Evolutionary conservation across 148 eudicot genomes (phyloP).

Genomic region (Fagopyrum esculentum): DNA sequence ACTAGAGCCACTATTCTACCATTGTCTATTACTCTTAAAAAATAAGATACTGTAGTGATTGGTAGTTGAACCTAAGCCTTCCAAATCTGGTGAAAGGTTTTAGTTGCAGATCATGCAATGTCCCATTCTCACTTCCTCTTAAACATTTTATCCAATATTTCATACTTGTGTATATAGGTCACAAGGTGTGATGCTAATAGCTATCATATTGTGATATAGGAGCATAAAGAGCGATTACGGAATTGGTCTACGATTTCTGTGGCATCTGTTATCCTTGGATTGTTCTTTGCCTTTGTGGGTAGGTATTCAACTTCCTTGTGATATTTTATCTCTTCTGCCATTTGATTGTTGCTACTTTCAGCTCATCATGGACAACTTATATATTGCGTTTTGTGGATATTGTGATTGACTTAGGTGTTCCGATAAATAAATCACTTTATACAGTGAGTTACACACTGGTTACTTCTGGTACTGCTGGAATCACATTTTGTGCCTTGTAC

Average conservation of each 20-base stretch:
- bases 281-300: constrained; percentile 48
- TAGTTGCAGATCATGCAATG: background rate
- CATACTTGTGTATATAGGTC: background rate
- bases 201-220: constrained; percentile 29
- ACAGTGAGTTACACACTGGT: constrained; percentile 67
- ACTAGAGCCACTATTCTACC: background rate
- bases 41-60: background rate
- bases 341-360: background rate
- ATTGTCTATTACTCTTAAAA: background rate
- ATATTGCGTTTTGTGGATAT: background rate
- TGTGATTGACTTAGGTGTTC: constrained; percentile 43
- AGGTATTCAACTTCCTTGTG: constrained; percentile 13
- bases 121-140: background rate
- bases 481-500: constrained; percentile 61
- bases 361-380: background rate
- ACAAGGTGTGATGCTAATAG: background rate
- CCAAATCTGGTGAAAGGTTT: background rate
- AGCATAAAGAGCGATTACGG: constrained; percentile 53
- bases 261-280: constrained; percentile 35
- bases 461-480: constrained; percentile 65
- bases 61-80: background rate
- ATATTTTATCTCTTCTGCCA: background rate
- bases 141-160: background rate
- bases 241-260: constrained; percentile 52
- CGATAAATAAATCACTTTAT: constrained; percentile 63